phyloP scores from a whole-genome alignment of 2,329 filamentous ascomycete species.

The Colletotrichum abscissum region DNA sequence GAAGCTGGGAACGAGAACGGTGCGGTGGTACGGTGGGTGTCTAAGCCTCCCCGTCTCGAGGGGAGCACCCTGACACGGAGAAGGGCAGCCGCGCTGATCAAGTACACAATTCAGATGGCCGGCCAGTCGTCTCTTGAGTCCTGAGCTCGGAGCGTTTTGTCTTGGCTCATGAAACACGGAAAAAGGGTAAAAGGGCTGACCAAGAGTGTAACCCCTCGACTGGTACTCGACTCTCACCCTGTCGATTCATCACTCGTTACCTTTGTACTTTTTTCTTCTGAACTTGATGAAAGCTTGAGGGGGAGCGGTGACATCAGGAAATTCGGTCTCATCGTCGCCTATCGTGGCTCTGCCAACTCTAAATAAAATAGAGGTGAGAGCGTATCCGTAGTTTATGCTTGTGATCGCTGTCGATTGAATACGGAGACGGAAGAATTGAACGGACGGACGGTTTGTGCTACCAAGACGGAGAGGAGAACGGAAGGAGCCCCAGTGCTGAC shows the following conservation, averaged over 20 bases:
- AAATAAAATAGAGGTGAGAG: background rate
- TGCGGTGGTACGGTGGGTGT: background rate
- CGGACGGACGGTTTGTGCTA: background rate
- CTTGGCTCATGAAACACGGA: conserved; percentile 30
- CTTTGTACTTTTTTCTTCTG: background rate
- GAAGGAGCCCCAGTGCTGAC: background rate
- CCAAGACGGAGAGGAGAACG: conserved; percentile 4
- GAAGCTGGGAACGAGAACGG: background rate
- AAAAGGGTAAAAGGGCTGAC: conserved; percentile 13
- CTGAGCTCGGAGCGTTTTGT: conserved; percentile 29
- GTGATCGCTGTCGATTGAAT: background rate
- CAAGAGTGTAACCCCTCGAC: background rate
- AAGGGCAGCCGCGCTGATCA: conserved; percentile 16
- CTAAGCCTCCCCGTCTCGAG: conserved; percentile 22
- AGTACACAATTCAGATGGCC: conserved; percentile 12
- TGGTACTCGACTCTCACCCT: background rate
- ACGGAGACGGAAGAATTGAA: background rate
- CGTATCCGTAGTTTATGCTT: background rate
- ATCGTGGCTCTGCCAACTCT: conserved; percentile 19
- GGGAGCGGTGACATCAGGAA: conserved; percentile 12
- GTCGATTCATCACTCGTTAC: background rate
- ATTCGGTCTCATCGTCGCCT: background rate
- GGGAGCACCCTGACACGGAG: conserved; percentile 24
- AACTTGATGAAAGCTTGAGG: background rate
- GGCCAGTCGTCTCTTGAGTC: conserved; percentile 5